Evolutionary conservation across 2,329 filamentous ascomycete genomes (phyloP).

Genomic region (Orbilia ellipsospora): DNA sequence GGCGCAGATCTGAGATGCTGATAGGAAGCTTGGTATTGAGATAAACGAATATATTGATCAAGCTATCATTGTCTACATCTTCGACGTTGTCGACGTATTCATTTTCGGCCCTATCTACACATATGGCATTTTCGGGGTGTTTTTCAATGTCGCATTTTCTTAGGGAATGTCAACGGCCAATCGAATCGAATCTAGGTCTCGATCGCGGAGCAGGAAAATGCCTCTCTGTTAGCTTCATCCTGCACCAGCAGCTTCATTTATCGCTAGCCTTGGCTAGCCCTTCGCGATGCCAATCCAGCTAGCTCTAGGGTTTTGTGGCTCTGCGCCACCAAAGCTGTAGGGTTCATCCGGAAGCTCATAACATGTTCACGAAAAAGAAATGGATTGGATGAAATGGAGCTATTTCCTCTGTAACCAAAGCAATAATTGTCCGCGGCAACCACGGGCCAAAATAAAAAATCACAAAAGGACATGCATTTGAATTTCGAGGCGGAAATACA

Average conservation of each 20-base stretch:
- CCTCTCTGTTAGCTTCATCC: conserved; percentile 7
- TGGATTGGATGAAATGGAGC: not conserved
- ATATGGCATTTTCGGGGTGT: not conserved
- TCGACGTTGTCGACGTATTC: not conserved
- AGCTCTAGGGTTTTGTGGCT: conserved; percentile 44
- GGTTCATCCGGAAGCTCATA: conserved; percentile 13
- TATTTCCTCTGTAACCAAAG: conserved; percentile 5
- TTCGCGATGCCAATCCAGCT: conserved; percentile 38
- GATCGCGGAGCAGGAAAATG: not conserved
- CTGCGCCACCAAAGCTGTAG: conserved; percentile 43
- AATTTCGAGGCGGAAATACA: conserved; percentile 32
- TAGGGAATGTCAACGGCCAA: not conserved
- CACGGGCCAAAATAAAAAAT: conserved; percentile 39
- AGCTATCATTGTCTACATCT: not conserved
- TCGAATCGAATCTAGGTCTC: not conserved
- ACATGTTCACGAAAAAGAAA: conserved; percentile 4
- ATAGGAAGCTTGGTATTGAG: conserved; percentile 44
- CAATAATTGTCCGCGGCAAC: conserved; percentile 23
- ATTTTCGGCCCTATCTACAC: not conserved
- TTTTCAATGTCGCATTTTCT: not conserved
- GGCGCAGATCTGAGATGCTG: conserved; percentile 36
- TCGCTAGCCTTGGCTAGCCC: conserved; percentile 24
- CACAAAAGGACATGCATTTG: not conserved
- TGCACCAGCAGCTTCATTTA: conserved; percentile 7
- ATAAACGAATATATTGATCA: conserved; percentile 41